phyloP scores from a whole-genome alignment of 208 protist species.

The Zelonia costaricensis region DNA sequence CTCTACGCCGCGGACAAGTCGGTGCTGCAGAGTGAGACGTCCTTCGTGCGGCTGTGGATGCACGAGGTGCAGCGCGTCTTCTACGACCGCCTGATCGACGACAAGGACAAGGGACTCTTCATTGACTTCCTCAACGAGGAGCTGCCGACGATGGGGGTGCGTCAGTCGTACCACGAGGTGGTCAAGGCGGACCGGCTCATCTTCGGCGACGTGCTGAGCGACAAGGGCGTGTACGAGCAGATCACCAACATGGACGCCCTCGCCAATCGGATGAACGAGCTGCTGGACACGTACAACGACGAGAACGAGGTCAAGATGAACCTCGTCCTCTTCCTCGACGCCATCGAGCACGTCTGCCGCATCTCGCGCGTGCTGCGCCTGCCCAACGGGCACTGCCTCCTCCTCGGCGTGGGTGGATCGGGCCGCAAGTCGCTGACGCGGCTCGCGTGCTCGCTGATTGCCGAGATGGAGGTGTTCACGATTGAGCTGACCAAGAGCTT shows the following conservation, averaged over 20 bases:
- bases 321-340: slow-evolving; percentile 97
- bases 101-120: slow-evolving; percentile 86
- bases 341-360: slow-evolving; percentile 96
- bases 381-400: slow-evolving; percentile 96
- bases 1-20: slow-evolving; percentile 86
- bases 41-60: slow-evolving; percentile 92
- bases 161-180: slow-evolving; percentile 57
- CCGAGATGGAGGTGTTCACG: slow-evolving; percentile 94
- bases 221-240: slow-evolving; percentile 87
- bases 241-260: slow-evolving; percentile 87
- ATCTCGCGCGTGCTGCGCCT: slow-evolving; percentile 94
- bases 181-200: slow-evolving; percentile 88
- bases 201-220: slow-evolving; percentile 93
- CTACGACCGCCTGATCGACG: slow-evolving; percentile 93
- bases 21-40: slow-evolving; percentile 52
- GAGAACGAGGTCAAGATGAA: slow-evolving; percentile 93
- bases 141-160: slow-evolving; percentile 60
- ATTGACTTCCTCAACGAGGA: slow-evolving; percentile 70
- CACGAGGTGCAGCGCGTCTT: slow-evolving; percentile 97
- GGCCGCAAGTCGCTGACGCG: slow-evolving; percentile 96
- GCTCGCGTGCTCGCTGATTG: slow-evolving; percentile 94
- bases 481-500: slow-evolving; percentile 98
- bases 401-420: slow-evolving; percentile 97
- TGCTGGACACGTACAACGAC: slow-evolving; percentile 94
- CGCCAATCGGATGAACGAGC: slow-evolving; percentile 72